phyloP scores from a whole-genome alignment of 73 alveolate species.

The Stentor coeruleus region DNA sequence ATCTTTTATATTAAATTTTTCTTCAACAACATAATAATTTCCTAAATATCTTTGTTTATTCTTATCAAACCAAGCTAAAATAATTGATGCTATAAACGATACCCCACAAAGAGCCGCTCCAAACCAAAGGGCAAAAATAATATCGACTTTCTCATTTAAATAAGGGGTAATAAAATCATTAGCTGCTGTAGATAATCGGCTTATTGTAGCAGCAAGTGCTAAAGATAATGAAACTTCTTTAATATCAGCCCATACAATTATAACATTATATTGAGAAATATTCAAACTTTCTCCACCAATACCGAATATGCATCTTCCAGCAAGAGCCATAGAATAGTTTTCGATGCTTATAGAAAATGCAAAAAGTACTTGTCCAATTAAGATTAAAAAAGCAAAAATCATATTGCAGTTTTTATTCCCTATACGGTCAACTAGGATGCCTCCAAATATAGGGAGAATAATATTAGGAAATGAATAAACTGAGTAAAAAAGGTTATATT shows the following conservation, averaged over 20 bases:
- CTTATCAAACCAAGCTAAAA: too few species aligned
- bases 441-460: conserved; percentile 83
- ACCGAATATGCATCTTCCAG: conserved; percentile 96
- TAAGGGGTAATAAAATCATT: too few species aligned
- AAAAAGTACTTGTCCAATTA: conserved; percentile 68
- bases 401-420: conserved; percentile 29
- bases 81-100: too few species aligned
- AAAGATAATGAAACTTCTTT: too few species aligned
- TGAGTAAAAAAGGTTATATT: conserved; percentile 56
- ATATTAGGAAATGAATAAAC: conserved; percentile 87
- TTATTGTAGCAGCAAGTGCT: too few species aligned
- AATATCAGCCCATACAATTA: conserved; percentile 93
- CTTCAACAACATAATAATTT: too few species aligned
- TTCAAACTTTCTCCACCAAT: conserved; percentile 77
- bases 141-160: too few species aligned
- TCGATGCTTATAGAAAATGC: conserved; percentile 58
- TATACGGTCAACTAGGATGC: conserved; percentile 63
- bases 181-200: too few species aligned
- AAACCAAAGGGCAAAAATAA: too few species aligned
- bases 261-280: conserved; percentile 69
- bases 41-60: too few species aligned
- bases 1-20: too few species aligned
- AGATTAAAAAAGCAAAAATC: conserved; percentile 27
- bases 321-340: conserved; percentile 58
- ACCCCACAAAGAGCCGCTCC: too few species aligned